Evolutionary conservation across 306 rosid species (phyloP).

Genomic region (Pachyrhizus erosus): DNA sequence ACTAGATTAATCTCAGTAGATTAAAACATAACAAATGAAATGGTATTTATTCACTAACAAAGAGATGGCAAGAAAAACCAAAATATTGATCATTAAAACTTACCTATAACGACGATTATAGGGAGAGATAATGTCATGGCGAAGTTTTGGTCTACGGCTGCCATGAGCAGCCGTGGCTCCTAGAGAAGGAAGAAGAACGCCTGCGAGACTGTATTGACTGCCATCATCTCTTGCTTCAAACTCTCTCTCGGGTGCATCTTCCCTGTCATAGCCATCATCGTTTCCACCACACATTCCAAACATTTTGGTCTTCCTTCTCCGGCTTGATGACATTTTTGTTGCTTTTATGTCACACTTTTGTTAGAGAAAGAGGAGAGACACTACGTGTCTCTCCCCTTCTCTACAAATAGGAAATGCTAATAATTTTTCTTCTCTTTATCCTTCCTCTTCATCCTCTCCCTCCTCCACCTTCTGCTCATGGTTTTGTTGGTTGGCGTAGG

Average conservation of each 20-base stretch:
- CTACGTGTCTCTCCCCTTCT: not conserved
- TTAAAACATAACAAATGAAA: not conserved
- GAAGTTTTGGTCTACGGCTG: conserved; percentile 44
- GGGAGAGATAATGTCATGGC: conserved; percentile 53
- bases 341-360: not conserved
- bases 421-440: not conserved
- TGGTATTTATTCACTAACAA: not conserved
- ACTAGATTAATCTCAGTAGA: too few species aligned
- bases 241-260: not conserved
- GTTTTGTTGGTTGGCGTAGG: conserved; percentile 5
- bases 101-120: conserved; percentile 55
- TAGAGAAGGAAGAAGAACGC: conserved; percentile 66
- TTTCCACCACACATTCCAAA: not conserved
- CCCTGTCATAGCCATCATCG: accelerated
- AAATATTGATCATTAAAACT: not conserved
- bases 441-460: not conserved
- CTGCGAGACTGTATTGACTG: conserved; percentile 77
- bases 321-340: too few species aligned
- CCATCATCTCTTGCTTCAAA: conserved; percentile 41
- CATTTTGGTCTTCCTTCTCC: not conserved
- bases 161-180: conserved; percentile 46
- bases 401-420: not conserved
- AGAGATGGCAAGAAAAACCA: not conserved
- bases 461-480: not conserved
- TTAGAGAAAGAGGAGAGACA: not conserved